A percentile compares a stretch with the other conserved stretches of the same genome.
phyloP scores from a whole-genome alignment of 2,329 filamentous ascomycete genomes.

The Cladosporium sphaerospermum region DNA sequence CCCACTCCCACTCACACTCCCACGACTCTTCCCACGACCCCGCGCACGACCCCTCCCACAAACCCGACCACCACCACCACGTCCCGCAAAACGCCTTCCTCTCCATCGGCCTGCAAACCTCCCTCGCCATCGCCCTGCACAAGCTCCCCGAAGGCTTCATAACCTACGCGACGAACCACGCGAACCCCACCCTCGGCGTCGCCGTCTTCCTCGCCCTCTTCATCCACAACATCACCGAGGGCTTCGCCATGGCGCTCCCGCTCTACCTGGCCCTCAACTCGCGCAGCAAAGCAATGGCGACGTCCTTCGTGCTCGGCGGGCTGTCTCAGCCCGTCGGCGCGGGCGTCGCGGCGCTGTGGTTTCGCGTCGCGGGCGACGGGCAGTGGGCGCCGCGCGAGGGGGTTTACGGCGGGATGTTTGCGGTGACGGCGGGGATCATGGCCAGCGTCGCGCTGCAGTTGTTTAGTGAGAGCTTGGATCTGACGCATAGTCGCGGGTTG shows the following conservation, averaged over 20 bases:
- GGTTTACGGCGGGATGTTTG: slow-evolving; percentile 77
- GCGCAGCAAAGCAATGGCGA: slow-evolving; percentile 73
- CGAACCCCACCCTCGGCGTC: slow-evolving; percentile 79
- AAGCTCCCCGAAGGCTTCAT: slow-evolving; percentile 86
- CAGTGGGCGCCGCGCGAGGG: slow-evolving; percentile 46
- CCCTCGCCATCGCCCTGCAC: slow-evolving; percentile 88
- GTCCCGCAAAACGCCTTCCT: slow-evolving; percentile 91
- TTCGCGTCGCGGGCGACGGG: slow-evolving; percentile 57
- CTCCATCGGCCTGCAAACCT: slow-evolving; percentile 91
- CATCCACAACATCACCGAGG: slow-evolving; percentile 97
- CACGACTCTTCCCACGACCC: slow-evolving; percentile 16
- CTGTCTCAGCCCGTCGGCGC: slow-evolving; percentile 83
- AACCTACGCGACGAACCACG: slow-evolving; percentile 95
- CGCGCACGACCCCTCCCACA: slow-evolving; percentile 8
- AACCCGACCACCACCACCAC: slow-evolving; percentile 71
- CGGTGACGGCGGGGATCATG: slow-evolving; percentile 89
- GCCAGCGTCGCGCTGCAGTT: slow-evolving; percentile 84
- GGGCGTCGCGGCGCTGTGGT: slow-evolving; percentile 77
- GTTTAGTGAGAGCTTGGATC: slow-evolving; percentile 75
- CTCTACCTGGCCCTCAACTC: slow-evolving; percentile 85
- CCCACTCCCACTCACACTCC: slow-evolving; percentile 11
- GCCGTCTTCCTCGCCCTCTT: slow-evolving; percentile 93
- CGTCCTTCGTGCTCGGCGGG: slow-evolving; percentile 77
- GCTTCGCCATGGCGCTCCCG: slow-evolving; percentile 87
- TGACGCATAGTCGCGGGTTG: slow-evolving; percentile 72